These are phyloP conservation scores for Monilinia aucupariae DNA, from an alignment of 2,329 filamentous ascomycete genomes.

Conservation along the genomic window DNA sequence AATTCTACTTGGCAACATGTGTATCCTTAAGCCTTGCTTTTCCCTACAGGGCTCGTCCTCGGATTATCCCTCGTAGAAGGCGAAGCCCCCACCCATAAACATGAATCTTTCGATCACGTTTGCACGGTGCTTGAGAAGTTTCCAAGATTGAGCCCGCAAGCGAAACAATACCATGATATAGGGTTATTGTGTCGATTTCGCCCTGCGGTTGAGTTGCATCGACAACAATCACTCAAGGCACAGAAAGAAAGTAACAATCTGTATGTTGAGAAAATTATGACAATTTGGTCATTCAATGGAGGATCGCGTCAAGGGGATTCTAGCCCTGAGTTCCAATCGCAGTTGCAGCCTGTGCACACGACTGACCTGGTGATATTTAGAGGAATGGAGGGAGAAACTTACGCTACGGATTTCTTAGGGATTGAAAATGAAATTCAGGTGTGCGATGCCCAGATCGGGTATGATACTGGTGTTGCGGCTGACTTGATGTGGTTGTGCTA, in stretches of 20 bases:
- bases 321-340: not conserved
- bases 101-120: not conserved
- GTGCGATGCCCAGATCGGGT: conserved; percentile 7
- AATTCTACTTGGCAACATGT: conserved; percentile 4
- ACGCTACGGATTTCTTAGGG: conserved; percentile 5
- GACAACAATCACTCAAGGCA: not conserved
- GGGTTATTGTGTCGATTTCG: not conserved
- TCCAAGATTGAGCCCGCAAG: conserved; percentile 1
- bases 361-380: not conserved
- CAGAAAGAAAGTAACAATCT: not conserved
- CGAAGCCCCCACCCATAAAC: not conserved
- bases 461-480: conserved; percentile 7
- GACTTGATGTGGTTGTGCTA: conserved; percentile 10
- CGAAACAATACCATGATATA: conserved; percentile 7
- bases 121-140: not conserved
- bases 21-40: conserved; percentile 5
- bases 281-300: not conserved
- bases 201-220: not conserved
- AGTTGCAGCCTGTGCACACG: not conserved
- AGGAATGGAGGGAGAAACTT: not conserved
- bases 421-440: conserved; percentile 8
- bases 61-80: conserved; percentile 7
- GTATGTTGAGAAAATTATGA: conserved; percentile 10
- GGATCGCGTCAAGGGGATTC: not conserved
- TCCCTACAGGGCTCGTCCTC: conserved; percentile 5